Evolutionary conservation across 345 rosid genomes (phyloP).

Genomic region (Erodium maritimum): DNA sequence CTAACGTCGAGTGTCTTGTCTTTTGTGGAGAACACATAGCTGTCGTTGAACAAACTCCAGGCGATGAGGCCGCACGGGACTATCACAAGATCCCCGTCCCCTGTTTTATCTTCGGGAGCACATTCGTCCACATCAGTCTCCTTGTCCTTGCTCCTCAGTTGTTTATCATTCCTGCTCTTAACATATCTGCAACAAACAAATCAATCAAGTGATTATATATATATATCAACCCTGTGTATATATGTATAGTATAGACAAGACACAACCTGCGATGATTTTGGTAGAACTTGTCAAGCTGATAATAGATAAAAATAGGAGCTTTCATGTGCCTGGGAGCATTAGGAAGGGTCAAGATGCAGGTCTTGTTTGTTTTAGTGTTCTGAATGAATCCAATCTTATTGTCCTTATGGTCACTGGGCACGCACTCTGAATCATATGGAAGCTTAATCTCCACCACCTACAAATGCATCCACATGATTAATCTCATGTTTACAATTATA

Average conservation of each 20-base stretch:
- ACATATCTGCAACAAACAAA: slow-evolving; percentile 36
- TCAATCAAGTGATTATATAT: too few species aligned
- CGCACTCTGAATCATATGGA: slow-evolving; percentile 47
- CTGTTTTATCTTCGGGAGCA: slow-evolving; percentile 31
- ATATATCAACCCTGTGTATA: too few species aligned
- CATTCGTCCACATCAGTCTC: slow-evolving; percentile 23
- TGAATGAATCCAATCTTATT: slow-evolving; percentile 30
- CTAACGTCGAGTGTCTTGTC: slow-evolving; percentile 15
- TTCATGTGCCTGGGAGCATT: slow-evolving; percentile 52
- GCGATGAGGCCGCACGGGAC: slow-evolving; percentile 48
- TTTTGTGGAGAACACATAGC: slow-evolving; percentile 21
- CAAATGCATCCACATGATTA: neutral
- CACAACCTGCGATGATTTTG: slow-evolving; percentile 73
- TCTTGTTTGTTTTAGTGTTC: slow-evolving; percentile 36
- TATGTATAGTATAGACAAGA: neutral
- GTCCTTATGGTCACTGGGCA: slow-evolving; percentile 20
- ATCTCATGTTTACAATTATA: slow-evolving; percentile 3
- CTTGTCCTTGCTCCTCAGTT: slow-evolving; percentile 22
- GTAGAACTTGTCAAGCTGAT: too few species aligned
- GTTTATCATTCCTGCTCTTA: slow-evolving; percentile 47
- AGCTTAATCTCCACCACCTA: slow-evolving; percentile 64
- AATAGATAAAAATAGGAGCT: slow-evolving; percentile 50
- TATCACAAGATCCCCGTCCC: slow-evolving; percentile 9
- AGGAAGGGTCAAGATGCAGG: slow-evolving; percentile 33
- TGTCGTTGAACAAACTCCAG: slow-evolving; percentile 42